Base-by-base conservation (phyloP, 2,329 filamentous ascomycete genomes). In the Raffaelea deltoideospora region DNA sequence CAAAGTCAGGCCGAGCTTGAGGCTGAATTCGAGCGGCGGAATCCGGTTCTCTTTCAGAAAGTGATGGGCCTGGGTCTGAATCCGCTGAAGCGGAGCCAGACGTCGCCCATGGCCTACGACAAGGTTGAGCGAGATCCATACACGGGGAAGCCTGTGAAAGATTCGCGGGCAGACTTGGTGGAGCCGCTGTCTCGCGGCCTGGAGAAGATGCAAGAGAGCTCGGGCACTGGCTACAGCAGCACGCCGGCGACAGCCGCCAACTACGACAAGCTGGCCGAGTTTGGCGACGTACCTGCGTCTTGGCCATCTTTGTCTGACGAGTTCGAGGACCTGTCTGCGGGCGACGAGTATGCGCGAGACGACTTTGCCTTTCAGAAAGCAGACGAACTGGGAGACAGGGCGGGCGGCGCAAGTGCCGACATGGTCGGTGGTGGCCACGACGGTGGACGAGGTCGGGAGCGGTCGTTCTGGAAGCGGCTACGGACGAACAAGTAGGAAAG, bases 1-100 rank as follows among this genome's bases (percentile, higher is more conserved):
- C 53, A 58, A 37, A 60, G 64, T 33, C 67, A 73, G 47, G 57
- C 55, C 30, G 56, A 60, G 21, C 55, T 72, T 2, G 67, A 69
- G 46, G 50, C 52, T 1, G 66, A 71, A 38, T 65, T 73, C 37
- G 56, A 60, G 42, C 46, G 50, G 18, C 54, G 55, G 13, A 61
- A 64, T 41, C 61, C 65, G 8, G 55, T 58, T 10, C 51, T 72
- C 5, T 64, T 63, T 46, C 53, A 49, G 30, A 67, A 67, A 42
- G 59, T 55, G 1, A 53, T 57, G 39, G 57, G 60, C 2, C 50
- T 60, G 48, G 48, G 34, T 35, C 45, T 19, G 35, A n/a, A 19
- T n/a, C 24, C 35, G 3, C 30, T 39, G 19, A 34, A 38, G 24
- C 28, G 29, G 26, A 26, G 29, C 19, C 26, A 22, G 4, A 33